phyloP scores from a whole-genome alignment of 1,139 yeast species.

The Hansenula sp. region DNA sequence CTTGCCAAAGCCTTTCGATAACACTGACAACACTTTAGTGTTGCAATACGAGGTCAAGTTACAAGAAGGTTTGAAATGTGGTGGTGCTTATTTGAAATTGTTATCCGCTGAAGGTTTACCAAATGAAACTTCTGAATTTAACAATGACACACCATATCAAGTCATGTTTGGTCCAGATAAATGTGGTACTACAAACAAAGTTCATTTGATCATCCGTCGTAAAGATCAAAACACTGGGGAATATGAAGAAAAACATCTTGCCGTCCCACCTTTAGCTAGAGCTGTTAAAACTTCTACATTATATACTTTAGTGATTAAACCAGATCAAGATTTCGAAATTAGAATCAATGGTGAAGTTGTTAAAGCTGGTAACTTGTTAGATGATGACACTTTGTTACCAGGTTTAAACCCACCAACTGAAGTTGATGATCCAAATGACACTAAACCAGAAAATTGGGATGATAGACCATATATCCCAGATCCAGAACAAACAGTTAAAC shows the following conservation, averaged over 20 bases:
- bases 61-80: constrained; percentile 75
- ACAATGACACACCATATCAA: constrained; percentile 67
- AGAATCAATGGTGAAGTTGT: constrained; percentile 77
- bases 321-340: constrained; percentile 68
- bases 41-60: constrained; percentile 85
- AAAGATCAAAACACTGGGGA: constrained; percentile 51
- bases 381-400: constrained; percentile 53
- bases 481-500: constrained; percentile 58
- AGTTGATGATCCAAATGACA: constrained; percentile 57
- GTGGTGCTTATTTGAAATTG: constrained; percentile 85
- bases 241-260: constrained; percentile 65
- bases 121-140: constrained; percentile 41
- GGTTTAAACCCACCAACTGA: constrained; percentile 59
- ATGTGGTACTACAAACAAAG: constrained; percentile 77
- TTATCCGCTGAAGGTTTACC: constrained; percentile 48
- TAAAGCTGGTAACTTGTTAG: constrained; percentile 63
- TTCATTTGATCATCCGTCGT: constrained; percentile 70
- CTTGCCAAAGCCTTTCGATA: constrained; percentile 51
- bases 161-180: constrained; percentile 94
- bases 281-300: constrained; percentile 52
- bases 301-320: constrained; percentile 70
- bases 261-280: constrained; percentile 64
- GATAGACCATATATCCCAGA: constrained; percentile 65
- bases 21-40: constrained; percentile 63
- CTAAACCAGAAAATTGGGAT: constrained; percentile 79